Percentiles rank a stretch among this genome's conserved stretches.
Evolutionary conservation across 768 basidiomycete species (phyloP).

Genomic region (Lentinula sp.): DNA sequence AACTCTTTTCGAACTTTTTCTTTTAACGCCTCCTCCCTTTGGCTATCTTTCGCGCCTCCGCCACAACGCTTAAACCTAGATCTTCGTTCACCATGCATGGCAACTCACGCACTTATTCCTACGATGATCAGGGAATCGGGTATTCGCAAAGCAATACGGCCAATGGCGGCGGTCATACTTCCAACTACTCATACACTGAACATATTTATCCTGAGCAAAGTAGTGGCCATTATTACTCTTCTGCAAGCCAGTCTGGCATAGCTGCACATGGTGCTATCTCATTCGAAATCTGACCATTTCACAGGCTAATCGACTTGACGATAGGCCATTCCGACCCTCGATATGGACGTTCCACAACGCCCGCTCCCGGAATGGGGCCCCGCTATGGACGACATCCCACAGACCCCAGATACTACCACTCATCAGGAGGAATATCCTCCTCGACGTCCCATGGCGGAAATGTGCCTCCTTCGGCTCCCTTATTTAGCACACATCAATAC

Average conservation of each 20-base stretch:
- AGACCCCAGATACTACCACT: constrained; percentile 18
- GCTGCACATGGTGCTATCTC: constrained; percentile 1
- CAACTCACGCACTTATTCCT: constrained; percentile 33
- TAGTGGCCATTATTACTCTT: background rate
- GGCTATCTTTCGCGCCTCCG: constrained; percentile 14
- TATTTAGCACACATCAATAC: constrained; percentile 17
- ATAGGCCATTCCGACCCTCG: constrained; percentile 3
- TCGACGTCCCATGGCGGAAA: constrained; percentile 14
- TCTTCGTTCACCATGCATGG: constrained; percentile 27
- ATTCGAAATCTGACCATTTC: background rate
- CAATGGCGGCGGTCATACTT: background rate
- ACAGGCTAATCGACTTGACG: background rate
- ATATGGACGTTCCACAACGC: constrained; percentile 1
- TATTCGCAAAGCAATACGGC: constrained; percentile 7
- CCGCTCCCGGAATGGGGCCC: constrained; percentile 6
- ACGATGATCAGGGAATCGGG: constrained; percentile 27
- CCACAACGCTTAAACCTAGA: constrained; percentile 14
- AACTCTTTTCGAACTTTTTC: constrained; percentile 12
- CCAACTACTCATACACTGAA: background rate
- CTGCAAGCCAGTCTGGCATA: background rate
- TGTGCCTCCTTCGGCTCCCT: constrained; percentile 13
- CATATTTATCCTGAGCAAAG: constrained; percentile 1
- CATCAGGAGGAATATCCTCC: constrained; percentile 11
- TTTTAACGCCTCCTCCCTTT: constrained; percentile 14
- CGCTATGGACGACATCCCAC: constrained; percentile 10